These are phyloP conservation scores for Lactarius deliciosus DNA, from an alignment of 768 basidiomycete species.

Conservation along the genomic window DNA sequence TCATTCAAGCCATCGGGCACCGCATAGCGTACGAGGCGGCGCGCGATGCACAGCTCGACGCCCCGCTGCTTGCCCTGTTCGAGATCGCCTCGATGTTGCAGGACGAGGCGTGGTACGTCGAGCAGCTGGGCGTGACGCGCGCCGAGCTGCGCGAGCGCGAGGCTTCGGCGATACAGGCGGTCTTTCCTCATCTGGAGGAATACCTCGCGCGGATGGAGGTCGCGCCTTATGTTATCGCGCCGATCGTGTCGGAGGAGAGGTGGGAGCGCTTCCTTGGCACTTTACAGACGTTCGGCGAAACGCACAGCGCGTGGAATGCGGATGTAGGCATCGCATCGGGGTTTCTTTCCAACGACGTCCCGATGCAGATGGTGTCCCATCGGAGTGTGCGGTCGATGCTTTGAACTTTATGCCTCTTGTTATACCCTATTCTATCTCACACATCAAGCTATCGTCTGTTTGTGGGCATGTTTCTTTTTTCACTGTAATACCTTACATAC, in stretches of 20 bases:
- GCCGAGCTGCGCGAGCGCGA: conserved; percentile 41
- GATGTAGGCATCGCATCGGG: not conserved
- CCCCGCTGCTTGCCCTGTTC: conserved; percentile 55
- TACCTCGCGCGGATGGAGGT: conserved; percentile 24
- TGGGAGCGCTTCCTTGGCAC: conserved; percentile 23
- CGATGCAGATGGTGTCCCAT: not conserved
- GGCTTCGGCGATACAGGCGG: conserved; percentile 30
- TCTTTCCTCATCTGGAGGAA: conserved; percentile 30
- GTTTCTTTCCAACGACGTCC: not conserved
- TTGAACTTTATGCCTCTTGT: not conserved
- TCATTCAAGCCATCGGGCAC: conserved; percentile 63
- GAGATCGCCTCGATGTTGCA: conserved; percentile 51
- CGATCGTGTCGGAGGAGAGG: conserved; percentile 29
- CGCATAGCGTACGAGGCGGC: conserved; percentile 60
- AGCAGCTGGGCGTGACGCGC: conserved; percentile 50
- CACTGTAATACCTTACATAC: too few relatives aligned
- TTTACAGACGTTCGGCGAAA: conserved; percentile 7
- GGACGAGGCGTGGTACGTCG: conserved; percentile 61
- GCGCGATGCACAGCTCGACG: conserved; percentile 43
- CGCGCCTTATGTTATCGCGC: conserved; percentile 25
- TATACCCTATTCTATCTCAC: not conserved
- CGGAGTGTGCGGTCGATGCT: conserved; percentile 20
- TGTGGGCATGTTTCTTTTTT: not conserved
- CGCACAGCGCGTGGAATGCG: not conserved
- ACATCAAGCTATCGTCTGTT: not conserved